Evolutionary conservation across 768 basidiomycete species (phyloP).

Genomic region (Collybia mongolica): DNA sequence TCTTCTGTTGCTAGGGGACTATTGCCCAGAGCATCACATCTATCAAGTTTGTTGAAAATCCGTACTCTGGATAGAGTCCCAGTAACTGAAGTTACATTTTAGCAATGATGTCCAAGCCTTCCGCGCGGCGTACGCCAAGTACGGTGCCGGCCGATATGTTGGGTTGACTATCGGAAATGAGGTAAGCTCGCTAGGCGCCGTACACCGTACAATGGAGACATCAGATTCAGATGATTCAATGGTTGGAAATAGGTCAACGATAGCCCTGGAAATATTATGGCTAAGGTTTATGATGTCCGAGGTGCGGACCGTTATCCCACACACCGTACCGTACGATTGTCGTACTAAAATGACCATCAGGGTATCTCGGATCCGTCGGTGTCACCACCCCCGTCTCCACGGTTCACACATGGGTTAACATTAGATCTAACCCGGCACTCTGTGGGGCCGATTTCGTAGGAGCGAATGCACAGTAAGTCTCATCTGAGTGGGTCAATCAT

Average conservation of each 20-base stretch:
- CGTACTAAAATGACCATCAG: conserved; percentile 14
- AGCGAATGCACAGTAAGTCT: conserved; percentile 36
- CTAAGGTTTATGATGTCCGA: conserved; percentile 32
- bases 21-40: conserved; percentile 22
- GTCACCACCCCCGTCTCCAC: conserved; percentile 34
- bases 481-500: neutral
- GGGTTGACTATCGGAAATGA: conserved; percentile 39
- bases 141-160: conserved; percentile 28
- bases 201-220: neutral
- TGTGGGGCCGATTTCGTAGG: conserved; percentile 37
- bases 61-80: neutral
- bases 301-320: conserved; percentile 16
- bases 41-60: conserved; percentile 24
- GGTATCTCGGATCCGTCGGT: conserved; percentile 29
- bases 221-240: neutral
- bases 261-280: conserved; percentile 28
- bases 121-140: conserved; percentile 27
- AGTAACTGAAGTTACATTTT: neutral
- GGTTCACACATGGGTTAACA: conserved; percentile 34
- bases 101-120: conserved; percentile 36
- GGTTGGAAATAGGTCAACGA: conserved; percentile 21
- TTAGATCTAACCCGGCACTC: conserved; percentile 29
- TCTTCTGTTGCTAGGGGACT: conserved; percentile 20
- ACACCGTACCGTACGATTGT: neutral
- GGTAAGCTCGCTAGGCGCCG: neutral